Conservation (phyloP, 495 filamentous ascomycete species). For the Aspergillus mulundensis region DNA sequence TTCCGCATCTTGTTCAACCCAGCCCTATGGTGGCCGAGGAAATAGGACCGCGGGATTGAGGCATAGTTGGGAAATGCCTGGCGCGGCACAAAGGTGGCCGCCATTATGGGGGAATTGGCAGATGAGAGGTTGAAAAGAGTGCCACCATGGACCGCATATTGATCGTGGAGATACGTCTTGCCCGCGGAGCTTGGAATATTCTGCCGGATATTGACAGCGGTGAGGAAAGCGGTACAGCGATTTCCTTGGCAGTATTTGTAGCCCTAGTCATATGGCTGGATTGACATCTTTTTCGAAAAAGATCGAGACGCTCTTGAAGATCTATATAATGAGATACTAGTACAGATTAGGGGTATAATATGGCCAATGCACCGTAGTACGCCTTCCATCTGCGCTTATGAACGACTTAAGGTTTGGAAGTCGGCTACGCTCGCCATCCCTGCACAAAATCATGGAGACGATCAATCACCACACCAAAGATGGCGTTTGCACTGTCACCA, state of each 20-base stretch:
- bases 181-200: not conserved
- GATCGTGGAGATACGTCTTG: not conserved
- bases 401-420: not conserved
- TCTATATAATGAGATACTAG: constrained; percentile 1
- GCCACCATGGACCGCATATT: not conserved
- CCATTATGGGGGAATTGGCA: constrained; percentile 15
- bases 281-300: no score
- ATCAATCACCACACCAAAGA: constrained; percentile 93
- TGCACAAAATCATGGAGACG: constrained; percentile 90
- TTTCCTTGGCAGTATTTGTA: not conserved
- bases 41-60: constrained; percentile 84
- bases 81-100: constrained; percentile 66
- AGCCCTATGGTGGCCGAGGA: constrained; percentile 86
- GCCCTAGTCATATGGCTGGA: not conserved
- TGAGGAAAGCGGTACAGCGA: not conserved
- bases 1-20: constrained; percentile 84
- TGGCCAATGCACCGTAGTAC: not conserved
- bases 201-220: not conserved
- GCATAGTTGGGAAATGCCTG: constrained; percentile 61
- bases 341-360: constrained; percentile 4
- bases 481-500: constrained; percentile 79
- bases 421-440: constrained; percentile 62
- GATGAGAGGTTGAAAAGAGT: not conserved
- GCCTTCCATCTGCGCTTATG: not conserved
- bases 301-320: not conserved